Percentiles rank a stretch among this genome's conserved stretches.
phyloP scores from a whole-genome alignment of 768 basidiomycete genomes.

The Podaxis sp. region DNA sequence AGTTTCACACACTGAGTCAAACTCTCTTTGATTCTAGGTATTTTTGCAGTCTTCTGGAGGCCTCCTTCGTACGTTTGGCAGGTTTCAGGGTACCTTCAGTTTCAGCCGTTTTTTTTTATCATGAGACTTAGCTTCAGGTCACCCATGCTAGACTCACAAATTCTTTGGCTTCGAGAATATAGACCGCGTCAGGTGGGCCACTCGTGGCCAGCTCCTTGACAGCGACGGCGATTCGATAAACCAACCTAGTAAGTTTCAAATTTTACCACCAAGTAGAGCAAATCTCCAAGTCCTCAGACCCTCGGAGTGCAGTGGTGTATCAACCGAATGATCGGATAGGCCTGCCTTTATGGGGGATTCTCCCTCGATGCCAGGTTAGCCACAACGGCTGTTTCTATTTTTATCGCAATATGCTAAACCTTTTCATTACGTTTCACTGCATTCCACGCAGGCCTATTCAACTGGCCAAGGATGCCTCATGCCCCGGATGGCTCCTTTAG shows the following conservation, averaged over 20 bases:
- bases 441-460: background rate
- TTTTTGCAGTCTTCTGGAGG: background rate
- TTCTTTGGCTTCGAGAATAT: background rate
- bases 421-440: background rate
- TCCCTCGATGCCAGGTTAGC: background rate
- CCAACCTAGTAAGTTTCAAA: background rate
- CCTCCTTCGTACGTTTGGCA: background rate
- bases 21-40: background rate
- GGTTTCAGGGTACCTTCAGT: background rate
- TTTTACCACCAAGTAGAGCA: background rate
- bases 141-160: background rate
- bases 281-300: background rate
- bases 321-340: background rate
- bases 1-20: background rate
- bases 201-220: background rate
- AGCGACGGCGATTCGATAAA: background rate
- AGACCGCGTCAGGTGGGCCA: background rate
- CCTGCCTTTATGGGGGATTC: background rate
- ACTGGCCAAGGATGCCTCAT: background rate
- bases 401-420: background rate
- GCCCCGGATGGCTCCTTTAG: too few relatives aligned
- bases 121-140: background rate
- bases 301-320: background rate
- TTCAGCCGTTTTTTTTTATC: background rate
- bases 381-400: conserved; percentile 6